Evolutionary conservation across 495 filamentous ascomycete genomes (phyloP).

Genomic region (Annulohypoxylon stygium): DNA sequence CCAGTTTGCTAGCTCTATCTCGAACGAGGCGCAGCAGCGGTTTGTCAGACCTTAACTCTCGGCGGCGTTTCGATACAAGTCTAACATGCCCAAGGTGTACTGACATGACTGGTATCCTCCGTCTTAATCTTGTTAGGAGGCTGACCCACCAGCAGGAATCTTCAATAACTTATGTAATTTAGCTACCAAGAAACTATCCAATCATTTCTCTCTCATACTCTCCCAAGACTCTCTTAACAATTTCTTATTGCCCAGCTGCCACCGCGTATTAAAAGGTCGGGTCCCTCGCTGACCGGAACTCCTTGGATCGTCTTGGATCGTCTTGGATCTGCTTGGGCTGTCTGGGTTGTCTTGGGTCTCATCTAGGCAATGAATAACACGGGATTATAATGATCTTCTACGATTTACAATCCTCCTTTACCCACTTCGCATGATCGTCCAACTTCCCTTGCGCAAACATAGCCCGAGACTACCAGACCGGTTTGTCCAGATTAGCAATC

Average conservation of each 20-base stretch:
- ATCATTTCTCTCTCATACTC: background rate
- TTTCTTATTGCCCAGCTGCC: background rate
- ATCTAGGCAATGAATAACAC: slow-evolving; percentile 40
- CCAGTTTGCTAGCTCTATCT: slow-evolving; percentile 23
- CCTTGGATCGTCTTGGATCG: slow-evolving; percentile 12
- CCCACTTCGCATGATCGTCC: slow-evolving; percentile 36
- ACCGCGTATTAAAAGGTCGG: slow-evolving; percentile 11
- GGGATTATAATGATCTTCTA: slow-evolving; percentile 39
- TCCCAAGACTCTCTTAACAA: background rate
- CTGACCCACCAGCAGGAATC: background rate
- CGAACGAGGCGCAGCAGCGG: slow-evolving; percentile 37
- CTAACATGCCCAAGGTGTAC: background rate
- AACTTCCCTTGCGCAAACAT: slow-evolving; percentile 9
- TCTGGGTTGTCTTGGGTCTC: slow-evolving; percentile 32
- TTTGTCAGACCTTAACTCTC: slow-evolving; percentile 29
- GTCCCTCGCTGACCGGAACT: slow-evolving; percentile 15
- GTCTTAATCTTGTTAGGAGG: slow-evolving; percentile 2
- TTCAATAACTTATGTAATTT: slow-evolving; percentile 9
- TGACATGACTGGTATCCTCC: background rate
- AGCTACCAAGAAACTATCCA: background rate
- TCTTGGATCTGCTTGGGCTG: slow-evolving; percentile 19
- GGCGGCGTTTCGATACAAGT: slow-evolving; percentile 20
- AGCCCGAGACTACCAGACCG: background rate
- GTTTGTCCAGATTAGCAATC: background rate
- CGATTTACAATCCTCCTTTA: slow-evolving; percentile 41